Base-by-base conservation (phyloP, 805 yeast genomes). In the Candida xiaguanensis region DNA sequence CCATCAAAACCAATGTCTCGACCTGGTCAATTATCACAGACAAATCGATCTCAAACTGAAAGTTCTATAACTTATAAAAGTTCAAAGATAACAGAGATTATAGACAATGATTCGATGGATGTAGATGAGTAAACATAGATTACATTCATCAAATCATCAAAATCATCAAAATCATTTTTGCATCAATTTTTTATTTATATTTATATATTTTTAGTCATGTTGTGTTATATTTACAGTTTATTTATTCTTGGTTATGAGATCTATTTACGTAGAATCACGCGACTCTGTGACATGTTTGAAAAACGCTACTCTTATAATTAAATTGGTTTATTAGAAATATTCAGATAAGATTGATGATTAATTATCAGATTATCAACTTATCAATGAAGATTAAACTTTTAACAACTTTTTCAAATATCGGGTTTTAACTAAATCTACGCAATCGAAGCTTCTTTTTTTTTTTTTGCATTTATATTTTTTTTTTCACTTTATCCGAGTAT, bases 31-130 rank as follows among this genome's bases (percentile, higher is more conserved):
- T 52, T 65, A 28, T 45, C 58, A 5, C 43, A 55, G 43, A 47
- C 47, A 25, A 57, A 47, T 34, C 50, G 70, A 39, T 63, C 73
- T 5, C 56, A 47, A 14, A 66, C 72, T 2, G 72, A 67, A 31
- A 61, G 65, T 43, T 50, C 51, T 3, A 14, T 29, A 9, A 26
- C 13, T 2, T 36, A 29, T 15, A 20, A 18, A n/a, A 29, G 34
- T 11, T 19, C 29, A 3, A 29, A 29, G 18, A 36, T 29, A 11
- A 15, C 16, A 5, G 39, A 29, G 19, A 15, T 29, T 15, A 11
- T 7, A 7, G 39, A 36, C 22, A 27, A 22, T 16, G 39, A 36
- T 23, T n/a, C 34, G 5, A 36, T 36, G 39, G 39, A 36, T 22
- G n/a, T 29, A 4, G 33, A 28, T 29, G 38, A 35, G 8, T 11